A percentile compares a stretch with the other conserved stretches of the same genome.
These are phyloP conservation scores for Aspergillus sp. DNA, from an alignment of 2,329 filamentous ascomycete species.

Conservation along the genomic window DNA sequence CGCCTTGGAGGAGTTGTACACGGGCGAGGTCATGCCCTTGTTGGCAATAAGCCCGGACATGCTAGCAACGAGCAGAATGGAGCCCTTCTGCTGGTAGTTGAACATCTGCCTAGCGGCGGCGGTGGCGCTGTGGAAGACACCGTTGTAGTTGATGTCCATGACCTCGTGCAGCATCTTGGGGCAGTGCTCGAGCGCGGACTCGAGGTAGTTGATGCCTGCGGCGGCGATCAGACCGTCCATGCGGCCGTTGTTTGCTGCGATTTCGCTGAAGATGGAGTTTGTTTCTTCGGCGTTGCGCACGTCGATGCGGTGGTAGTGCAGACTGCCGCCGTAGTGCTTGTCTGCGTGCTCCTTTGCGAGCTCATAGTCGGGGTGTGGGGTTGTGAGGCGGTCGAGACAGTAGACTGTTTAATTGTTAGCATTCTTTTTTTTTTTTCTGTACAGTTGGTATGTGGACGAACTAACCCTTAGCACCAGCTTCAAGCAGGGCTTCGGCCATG, in stretches of 20 bases:
- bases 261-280: slow-evolving; percentile 35
- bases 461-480: slow-evolving; percentile 49
- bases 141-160: slow-evolving; percentile 52
- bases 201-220: slow-evolving; percentile 45
- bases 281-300: slow-evolving; percentile 42
- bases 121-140: slow-evolving; percentile 50
- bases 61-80: slow-evolving; percentile 51
- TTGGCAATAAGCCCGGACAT: slow-evolving; percentile 54
- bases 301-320: slow-evolving; percentile 51
- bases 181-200: slow-evolving; percentile 42
- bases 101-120: slow-evolving; percentile 51
- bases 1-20: slow-evolving; percentile 57
- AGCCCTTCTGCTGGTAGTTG: slow-evolving; percentile 49
- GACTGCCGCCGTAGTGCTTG: slow-evolving; percentile 37
- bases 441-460: no score
- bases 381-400: slow-evolving; percentile 47
- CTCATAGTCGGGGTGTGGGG: slow-evolving; percentile 46
- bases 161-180: slow-evolving; percentile 44
- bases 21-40: slow-evolving; percentile 44
- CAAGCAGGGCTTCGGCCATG: slow-evolving; percentile 48
- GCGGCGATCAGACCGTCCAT: slow-evolving; percentile 45
- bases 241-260: slow-evolving; percentile 35
- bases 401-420: slow-evolving; percentile 38
- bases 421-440: not conserved
- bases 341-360: slow-evolving; percentile 38